Evolutionary conservation across 441 rosid genomes (phyloP), one percentile per base, ranked within the genome.

Genomic region (Pelargonium citronellum): DNA sequence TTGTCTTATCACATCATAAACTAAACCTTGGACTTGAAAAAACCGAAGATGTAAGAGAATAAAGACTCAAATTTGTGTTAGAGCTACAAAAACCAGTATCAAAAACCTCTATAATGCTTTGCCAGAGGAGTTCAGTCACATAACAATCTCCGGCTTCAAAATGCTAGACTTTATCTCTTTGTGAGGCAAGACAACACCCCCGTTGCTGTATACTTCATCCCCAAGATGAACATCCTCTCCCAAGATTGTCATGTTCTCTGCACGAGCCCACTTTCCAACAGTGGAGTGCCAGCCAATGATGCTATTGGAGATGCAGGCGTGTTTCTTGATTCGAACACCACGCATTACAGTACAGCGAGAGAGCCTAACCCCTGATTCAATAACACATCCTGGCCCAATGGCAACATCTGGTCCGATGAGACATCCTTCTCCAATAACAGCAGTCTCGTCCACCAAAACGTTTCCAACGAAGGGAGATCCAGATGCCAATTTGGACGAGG

Each of bases 401-500:
- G 63, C 63, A 8, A 58, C 63, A 58, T 58, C 63, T 8, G 63
- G 63, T 0, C 63, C 63, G 0, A 58, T 58, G 13, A 58, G 63
- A 58, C 63, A 58, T 19, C 63, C 63, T 1, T 58, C 63, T 2
- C 63, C 63, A 3, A 58, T 58, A 8, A 8, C 11, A 12, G 63
- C 63, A 7, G 63, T 58, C 63, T 58, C 63, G 11, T 58, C 63
- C 63, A 58, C 63, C 30, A 58, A 13, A 55, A 55, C 61, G 16
- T 55, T 55, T 1, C 61, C 61, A 55, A 55, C 22, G 7, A 4
- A 16, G 1, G 24, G 24, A 17, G 17, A 6, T 16, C 61, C 61
- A 7, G 74, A 69, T 47, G 91, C 84, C 75, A 95, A 51, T 68
- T 74, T 87, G 4, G 80, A 62, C 3, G 96, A 79, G 0, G 90